These are phyloP conservation scores for Lactarius psammicola DNA, from an alignment of 768 basidiomycete genomes.

Conservation along the genomic window DNA sequence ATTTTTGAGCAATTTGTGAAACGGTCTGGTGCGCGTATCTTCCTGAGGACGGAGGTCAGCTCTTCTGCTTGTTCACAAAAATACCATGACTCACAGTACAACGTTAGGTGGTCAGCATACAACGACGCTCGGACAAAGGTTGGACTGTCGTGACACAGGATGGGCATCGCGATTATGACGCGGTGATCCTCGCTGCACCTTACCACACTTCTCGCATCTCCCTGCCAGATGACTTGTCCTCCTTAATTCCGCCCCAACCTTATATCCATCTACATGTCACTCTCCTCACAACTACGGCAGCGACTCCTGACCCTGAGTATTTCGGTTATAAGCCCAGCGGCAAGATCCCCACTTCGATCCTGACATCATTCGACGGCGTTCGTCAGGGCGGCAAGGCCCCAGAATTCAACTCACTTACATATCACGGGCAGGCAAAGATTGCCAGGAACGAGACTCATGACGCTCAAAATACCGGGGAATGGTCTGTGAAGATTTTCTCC, in stretches of 20 bases:
- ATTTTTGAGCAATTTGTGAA: slow-evolving; percentile 82
- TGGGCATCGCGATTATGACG: slow-evolving; percentile 53
- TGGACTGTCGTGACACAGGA: slow-evolving; percentile 54
- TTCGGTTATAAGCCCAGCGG: slow-evolving; percentile 53
- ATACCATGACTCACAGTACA: slow-evolving; percentile 8
- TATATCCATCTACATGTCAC: slow-evolving; percentile 90
- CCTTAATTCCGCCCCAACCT: slow-evolving; percentile 61
- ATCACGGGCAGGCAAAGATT: slow-evolving; percentile 45
- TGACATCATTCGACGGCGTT: slow-evolving; percentile 69
- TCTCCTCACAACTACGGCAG: slow-evolving; percentile 73
- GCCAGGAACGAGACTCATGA: slow-evolving; percentile 40
- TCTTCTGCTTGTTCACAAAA: slow-evolving; percentile 5
- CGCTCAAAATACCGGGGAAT: slow-evolving; percentile 38
- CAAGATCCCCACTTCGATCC: slow-evolving; percentile 57
- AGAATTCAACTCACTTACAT: slow-evolving; percentile 85
- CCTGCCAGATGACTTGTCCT: slow-evolving; percentile 48
- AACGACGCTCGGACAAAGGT: slow-evolving; percentile 35
- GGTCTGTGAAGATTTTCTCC: slow-evolving; percentile 89
- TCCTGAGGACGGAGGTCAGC: slow-evolving; percentile 66
- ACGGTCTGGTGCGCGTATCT: slow-evolving; percentile 63
- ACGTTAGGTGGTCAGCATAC: slow-evolving; percentile 44
- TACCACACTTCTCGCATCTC: slow-evolving; percentile 65
- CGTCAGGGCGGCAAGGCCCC: slow-evolving; percentile 57
- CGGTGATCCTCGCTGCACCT: slow-evolving; percentile 85
- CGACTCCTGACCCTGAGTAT: slow-evolving; percentile 59